phyloP scores from a whole-genome alignment of 371 early-diverging fungal species.

The Batkoa obscura region DNA sequence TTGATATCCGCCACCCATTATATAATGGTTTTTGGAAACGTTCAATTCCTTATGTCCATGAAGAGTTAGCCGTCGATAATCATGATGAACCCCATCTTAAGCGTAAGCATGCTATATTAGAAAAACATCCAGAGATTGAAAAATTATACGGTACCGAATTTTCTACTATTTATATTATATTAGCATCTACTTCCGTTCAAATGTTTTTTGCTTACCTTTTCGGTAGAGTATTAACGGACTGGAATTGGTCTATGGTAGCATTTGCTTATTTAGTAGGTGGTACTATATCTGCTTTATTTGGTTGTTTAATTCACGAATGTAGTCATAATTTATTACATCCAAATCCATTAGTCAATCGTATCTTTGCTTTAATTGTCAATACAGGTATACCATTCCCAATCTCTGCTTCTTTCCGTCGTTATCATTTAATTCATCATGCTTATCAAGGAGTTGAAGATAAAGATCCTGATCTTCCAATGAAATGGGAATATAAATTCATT shows the following conservation, averaged over 20 bases:
- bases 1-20: constrained; percentile 51
- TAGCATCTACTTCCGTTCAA: constrained; percentile 43
- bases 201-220: constrained; percentile 58
- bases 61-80: constrained; percentile 62
- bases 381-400: constrained; percentile 65
- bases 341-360: constrained; percentile 46
- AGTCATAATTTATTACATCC: constrained; percentile 64
- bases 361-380: constrained; percentile 68
- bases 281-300: constrained; percentile 51
- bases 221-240: constrained; percentile 33
- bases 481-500: constrained; percentile 67
- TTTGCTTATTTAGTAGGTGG: constrained; percentile 68
- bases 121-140: constrained; percentile 73
- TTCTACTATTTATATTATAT: constrained; percentile 48
- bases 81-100: constrained; percentile 91
- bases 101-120: constrained; percentile 69
- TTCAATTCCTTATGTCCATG: constrained; percentile 51
- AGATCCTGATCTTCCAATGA: constrained; percentile 87
- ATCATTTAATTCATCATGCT: constrained; percentile 92
- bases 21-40: constrained; percentile 72
- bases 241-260: constrained; percentile 34
- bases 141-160: constrained; percentile 69
- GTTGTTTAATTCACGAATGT: constrained; percentile 80
- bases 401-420: constrained; percentile 69
- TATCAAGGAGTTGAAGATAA: constrained; percentile 89